These are phyloP conservation scores for Epichloe scottii DNA, from an alignment of 2,329 filamentous ascomycete species.

Conservation along the genomic window DNA sequence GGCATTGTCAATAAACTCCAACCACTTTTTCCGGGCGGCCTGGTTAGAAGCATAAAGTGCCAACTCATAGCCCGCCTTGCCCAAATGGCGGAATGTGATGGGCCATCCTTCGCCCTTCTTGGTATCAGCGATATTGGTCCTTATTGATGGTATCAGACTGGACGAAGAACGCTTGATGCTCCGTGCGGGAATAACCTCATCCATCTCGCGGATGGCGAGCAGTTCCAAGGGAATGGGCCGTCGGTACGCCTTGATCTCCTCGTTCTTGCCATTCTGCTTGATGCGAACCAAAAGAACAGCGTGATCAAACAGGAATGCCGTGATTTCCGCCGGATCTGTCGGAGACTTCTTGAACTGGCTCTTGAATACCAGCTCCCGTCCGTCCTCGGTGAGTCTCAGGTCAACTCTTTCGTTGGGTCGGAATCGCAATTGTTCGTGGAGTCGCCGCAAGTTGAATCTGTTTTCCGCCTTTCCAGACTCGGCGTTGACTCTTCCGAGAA, in stretches of 20 bases:
- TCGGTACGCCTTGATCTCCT: slow-evolving; percentile 90
- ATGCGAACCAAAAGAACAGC: slow-evolving; percentile 82
- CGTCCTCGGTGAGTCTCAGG: slow-evolving; percentile 85
- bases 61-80: slow-evolving; percentile 87
- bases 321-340: slow-evolving; percentile 79
- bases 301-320: slow-evolving; percentile 92
- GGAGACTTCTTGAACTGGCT: slow-evolving; percentile 86
- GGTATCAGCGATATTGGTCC: slow-evolving; percentile 36
- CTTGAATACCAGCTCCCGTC: slow-evolving; percentile 87
- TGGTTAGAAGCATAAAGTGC: slow-evolving; percentile 80
- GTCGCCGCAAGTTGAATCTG: slow-evolving; percentile 83
- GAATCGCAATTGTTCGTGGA: slow-evolving; percentile 88
- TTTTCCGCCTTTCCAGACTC: slow-evolving; percentile 97
- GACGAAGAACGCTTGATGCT: slow-evolving; percentile 82
- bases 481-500: slow-evolving; percentile 77
- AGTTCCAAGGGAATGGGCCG: slow-evolving; percentile 89
- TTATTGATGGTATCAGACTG: slow-evolving; percentile 55
- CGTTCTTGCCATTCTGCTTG: slow-evolving; percentile 83
- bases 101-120: slow-evolving; percentile 69
- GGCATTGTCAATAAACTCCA: slow-evolving; percentile 86
- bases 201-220: slow-evolving; percentile 91
- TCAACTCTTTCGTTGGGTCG: slow-evolving; percentile 83
- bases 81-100: slow-evolving; percentile 91
- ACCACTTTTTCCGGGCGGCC: slow-evolving; percentile 86
- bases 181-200: slow-evolving; percentile 74